Evolutionary conservation across 129 eudicot species (phyloP), one percentile per base, ranked within the genome.

Genomic region (Chrysanthemum seticuspe): DNA sequence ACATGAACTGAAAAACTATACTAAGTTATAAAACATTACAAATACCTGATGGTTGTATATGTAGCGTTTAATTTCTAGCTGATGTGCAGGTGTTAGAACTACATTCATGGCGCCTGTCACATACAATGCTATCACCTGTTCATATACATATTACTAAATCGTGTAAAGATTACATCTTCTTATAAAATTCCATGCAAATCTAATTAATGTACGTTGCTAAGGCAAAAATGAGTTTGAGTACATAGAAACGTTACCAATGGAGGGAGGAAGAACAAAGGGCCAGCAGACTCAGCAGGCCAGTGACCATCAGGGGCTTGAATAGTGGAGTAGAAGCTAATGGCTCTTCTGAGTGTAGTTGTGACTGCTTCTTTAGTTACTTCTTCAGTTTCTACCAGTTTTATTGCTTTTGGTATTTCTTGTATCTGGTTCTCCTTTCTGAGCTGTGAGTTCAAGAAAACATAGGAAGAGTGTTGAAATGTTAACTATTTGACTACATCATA

Each of bases 261-360:
- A 49, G 95, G 95, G 23, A 81, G 85, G 58, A 85, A 85, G 65
- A 85, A 85, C 62, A 88, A 61, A n/a, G 90, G 86, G 63, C 95
- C 95, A 14, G 88, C 88, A n/a, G 84, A 80, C 23, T 88, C 95
- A 67, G 88, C 88, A 8, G 95, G 95, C 90, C 95, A 88, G 57
- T 85, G 91, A 5, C 91, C 87, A 63, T 85, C 91, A 54, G 77
- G 85, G 44, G 95, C 91, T 50, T 88, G 95, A 29, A 88, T 78
- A 11, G 85, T 74, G n/a, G 93, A 82, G 64, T 72, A 84, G 82
- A 68, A 87, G 69, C 75, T 65, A 49, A 84, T 79, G 76, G 76
- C 89, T 72, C 93, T 75, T 66, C 78, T 62, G 18, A 87, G 53
- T 29, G 87, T 87, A 2, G 70, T 84, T 13, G 71, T 68, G 56